These are phyloP conservation scores for Cryphonectria radicalis DNA, from an alignment of 2,329 filamentous ascomycete species.

Conservation along the genomic window DNA sequence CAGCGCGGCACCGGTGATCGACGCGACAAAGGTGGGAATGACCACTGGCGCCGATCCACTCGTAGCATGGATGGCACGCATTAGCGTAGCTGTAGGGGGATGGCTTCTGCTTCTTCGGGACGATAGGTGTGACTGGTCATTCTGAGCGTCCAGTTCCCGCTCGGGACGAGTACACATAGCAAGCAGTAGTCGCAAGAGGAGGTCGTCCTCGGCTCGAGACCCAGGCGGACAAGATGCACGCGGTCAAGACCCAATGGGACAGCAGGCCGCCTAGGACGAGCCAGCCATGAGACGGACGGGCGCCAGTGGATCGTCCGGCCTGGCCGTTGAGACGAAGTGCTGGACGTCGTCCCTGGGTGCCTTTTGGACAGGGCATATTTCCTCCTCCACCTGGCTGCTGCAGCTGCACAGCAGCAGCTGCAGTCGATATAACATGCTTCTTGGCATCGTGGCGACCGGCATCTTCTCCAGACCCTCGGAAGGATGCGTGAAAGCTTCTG, in stretches of 20 bases:
- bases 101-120: neutral
- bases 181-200: neutral
- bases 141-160: neutral
- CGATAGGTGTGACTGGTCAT: conserved; percentile 1
- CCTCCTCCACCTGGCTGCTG: neutral
- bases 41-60: conserved; percentile 8
- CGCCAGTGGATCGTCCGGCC: neutral
- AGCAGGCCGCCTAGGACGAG: neutral
- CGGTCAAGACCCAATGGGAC: neutral
- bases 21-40: conserved; percentile 13
- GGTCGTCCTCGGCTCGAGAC: neutral
- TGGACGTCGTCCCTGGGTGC: neutral
- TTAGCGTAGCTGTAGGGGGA: conserved; percentile 9
- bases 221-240: neutral
- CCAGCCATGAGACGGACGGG: neutral
- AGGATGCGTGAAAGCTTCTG: neutral
- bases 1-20: conserved; percentile 11
- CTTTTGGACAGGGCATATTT: neutral
- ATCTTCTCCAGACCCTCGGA: conserved; percentile 3
- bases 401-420: neutral
- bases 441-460: neutral
- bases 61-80: conserved; percentile 15
- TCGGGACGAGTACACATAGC: neutral
- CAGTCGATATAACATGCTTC: neutral
- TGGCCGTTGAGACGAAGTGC: neutral